A percentile compares a stretch with the other conserved stretches of the same genome.
These are phyloP conservation scores for Byssochlamys sp. DNA, from an alignment of 2,329 filamentous ascomycete species.

Conservation along the genomic window DNA sequence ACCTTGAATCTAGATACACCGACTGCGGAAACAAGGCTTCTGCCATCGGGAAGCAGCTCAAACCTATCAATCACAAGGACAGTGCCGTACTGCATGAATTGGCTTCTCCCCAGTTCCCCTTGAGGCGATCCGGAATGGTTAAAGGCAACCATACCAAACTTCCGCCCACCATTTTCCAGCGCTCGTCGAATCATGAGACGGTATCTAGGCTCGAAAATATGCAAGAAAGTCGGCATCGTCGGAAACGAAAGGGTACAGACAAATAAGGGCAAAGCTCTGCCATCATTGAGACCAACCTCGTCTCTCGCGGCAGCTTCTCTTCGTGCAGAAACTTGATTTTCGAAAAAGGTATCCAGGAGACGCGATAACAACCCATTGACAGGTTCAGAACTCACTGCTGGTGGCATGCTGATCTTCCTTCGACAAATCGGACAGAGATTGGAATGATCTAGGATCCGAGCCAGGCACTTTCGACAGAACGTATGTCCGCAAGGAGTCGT, in stretches of 20 bases:
- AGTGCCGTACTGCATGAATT: slow-evolving; percentile 68
- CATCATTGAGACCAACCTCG: slow-evolving; percentile 42
- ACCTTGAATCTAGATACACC: slow-evolving; percentile 71
- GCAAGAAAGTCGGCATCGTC: slow-evolving; percentile 71
- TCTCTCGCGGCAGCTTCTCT: slow-evolving; percentile 49
- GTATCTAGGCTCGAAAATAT: slow-evolving; percentile 89
- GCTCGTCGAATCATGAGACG: slow-evolving; percentile 77
- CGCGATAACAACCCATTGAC: slow-evolving; percentile 55
- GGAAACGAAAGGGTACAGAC: slow-evolving; percentile 76
- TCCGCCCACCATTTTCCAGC: slow-evolving; percentile 57
- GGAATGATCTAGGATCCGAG: slow-evolving; percentile 66
- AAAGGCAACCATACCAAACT: slow-evolving; percentile 77
- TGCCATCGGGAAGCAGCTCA: slow-evolving; percentile 66
- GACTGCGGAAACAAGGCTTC: slow-evolving; percentile 68
- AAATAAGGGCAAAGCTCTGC: slow-evolving; percentile 62
- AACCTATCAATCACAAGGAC: slow-evolving; percentile 65
- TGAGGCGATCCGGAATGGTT: slow-evolving; percentile 47
- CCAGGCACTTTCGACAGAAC: slow-evolving; percentile 71
- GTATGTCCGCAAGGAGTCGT: slow-evolving; percentile 84
- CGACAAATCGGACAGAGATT: slow-evolving; percentile 74
- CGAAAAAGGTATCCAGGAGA: slow-evolving; percentile 60
- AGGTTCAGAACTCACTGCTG: slow-evolving; percentile 40
- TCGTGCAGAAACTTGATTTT: slow-evolving; percentile 53
- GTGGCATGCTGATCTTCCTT: slow-evolving; percentile 48
- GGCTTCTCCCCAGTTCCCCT: slow-evolving; percentile 42